Percentiles rank a stretch among this genome's conserved stretches.
These are phyloP conservation scores for Cladosporium sp. DNA, from an alignment of 2,329 filamentous ascomycete genomes.

Conservation along the genomic window DNA sequence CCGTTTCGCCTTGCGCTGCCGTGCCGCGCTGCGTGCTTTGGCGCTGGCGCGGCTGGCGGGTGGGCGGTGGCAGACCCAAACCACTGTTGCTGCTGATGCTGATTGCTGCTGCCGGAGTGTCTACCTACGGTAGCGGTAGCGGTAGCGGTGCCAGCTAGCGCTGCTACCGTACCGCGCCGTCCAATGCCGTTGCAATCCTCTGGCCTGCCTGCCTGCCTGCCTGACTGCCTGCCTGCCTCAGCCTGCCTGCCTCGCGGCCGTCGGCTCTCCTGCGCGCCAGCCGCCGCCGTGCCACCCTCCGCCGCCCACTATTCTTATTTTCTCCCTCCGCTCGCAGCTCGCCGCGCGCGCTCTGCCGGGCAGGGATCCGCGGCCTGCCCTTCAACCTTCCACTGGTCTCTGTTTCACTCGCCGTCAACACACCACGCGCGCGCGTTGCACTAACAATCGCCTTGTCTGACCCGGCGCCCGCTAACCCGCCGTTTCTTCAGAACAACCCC, in stretches of 20 bases:
- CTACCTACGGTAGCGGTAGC: too few relatives aligned
- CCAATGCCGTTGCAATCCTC: too few relatives aligned
- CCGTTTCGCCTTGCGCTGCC: not conserved
- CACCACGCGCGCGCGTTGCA: conserved; percentile 10
- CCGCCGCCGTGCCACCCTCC: conserved; percentile 5
- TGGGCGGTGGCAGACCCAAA: too few relatives aligned
- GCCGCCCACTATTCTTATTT: not conserved
- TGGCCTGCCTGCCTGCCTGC: not conserved
- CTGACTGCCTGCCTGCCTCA: not conserved
- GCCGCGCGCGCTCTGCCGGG: not conserved
- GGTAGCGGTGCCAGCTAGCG: not conserved
- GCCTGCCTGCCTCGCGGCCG: not conserved
- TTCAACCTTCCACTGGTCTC: conserved; percentile 2
- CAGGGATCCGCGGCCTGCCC: not conserved
- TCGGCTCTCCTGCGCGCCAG: not conserved
- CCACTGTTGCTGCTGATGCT: too few relatives aligned
- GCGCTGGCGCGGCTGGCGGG: not conserved
- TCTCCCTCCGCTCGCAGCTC: not conserved
- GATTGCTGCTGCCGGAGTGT: too few relatives aligned
- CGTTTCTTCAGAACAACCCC: conserved; percentile 12
- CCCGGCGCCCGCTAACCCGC: conserved; percentile 6
- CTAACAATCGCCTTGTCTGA: conserved; percentile 6
- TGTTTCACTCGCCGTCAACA: conserved; percentile 2
- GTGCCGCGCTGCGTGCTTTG: not conserved
- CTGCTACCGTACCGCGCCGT: too few relatives aligned